phyloP scores from a whole-genome alignment of 225 moss, liverwort and hornwort genomes.

The Asterella californica region DNA sequence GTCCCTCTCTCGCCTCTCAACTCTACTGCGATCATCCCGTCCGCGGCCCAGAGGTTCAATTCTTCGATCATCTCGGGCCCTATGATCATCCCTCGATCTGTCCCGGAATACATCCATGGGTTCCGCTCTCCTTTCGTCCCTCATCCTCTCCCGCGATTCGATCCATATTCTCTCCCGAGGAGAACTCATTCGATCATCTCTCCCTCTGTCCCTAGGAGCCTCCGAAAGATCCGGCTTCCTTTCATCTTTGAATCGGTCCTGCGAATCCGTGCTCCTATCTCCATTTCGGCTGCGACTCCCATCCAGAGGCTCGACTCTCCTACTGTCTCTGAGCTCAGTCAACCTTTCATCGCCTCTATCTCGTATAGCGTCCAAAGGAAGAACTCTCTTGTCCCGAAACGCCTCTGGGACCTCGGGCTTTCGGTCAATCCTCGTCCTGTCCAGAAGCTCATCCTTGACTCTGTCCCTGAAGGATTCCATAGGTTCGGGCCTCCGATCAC shows the following conservation, averaged over 20 bases:
- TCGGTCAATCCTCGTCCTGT: slow-evolving; percentile 19
- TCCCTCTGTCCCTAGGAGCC: slow-evolving; percentile 18
- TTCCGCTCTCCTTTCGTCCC: slow-evolving; percentile 37
- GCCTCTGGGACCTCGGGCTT: slow-evolving; percentile 9
- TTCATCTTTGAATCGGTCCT: slow-evolving; percentile 27
- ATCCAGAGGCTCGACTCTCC: slow-evolving; percentile 11
- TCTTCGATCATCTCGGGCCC: slow-evolving; percentile 34
- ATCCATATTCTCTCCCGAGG: slow-evolving; percentile 18
- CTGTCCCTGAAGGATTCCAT: slow-evolving; percentile 18
- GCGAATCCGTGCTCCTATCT: slow-evolving; percentile 19
- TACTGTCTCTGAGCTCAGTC: slow-evolving; percentile 12
- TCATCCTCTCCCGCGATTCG: slow-evolving; percentile 33
- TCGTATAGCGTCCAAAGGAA: slow-evolving; percentile 11
- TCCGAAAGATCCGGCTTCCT: slow-evolving; percentile 16
- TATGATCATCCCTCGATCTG: slow-evolving; percentile 16
- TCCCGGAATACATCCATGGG: slow-evolving; percentile 32
- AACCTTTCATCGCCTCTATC: not conserved
- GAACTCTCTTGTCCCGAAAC: slow-evolving; percentile 18
- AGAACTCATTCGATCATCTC: slow-evolving; percentile 27
- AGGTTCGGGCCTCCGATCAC: slow-evolving; percentile 16
- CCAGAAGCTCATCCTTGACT: slow-evolving; percentile 17
- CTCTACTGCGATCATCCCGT: slow-evolving; percentile 38
- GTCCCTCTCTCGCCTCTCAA: slow-evolving; percentile 42
- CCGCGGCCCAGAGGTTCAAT: slow-evolving; percentile 19
- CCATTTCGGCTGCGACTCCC: not conserved